Evolutionary conservation across 2,329 filamentous ascomycete species (phyloP).

Genomic region (Pseudopyrenochaeta lycopersici): DNA sequence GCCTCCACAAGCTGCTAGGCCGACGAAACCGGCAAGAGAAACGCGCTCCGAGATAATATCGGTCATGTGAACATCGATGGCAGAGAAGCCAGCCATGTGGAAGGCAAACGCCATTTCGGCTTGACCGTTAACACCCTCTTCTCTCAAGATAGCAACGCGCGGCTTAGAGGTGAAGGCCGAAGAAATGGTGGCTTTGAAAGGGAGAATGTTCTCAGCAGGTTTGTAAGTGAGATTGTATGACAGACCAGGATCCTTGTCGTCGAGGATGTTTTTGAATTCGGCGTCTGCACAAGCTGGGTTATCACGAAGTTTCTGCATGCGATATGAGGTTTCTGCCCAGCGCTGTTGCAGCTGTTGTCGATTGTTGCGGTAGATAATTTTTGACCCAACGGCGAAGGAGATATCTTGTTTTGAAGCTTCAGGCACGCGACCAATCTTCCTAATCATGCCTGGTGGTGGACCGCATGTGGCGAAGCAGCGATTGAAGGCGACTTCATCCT

Average conservation of each 20-base stretch:
- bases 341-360: slow-evolving; percentile 81
- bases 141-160: slow-evolving; percentile 88
- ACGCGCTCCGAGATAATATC: slow-evolving; percentile 82
- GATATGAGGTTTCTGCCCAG: slow-evolving; percentile 88
- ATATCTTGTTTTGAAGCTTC: slow-evolving; percentile 76
- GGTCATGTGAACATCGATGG: slow-evolving; percentile 96
- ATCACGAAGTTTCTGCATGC: slow-evolving; percentile 90
- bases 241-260: slow-evolving; percentile 82
- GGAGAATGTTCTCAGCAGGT: slow-evolving; percentile 78
- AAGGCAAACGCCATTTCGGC: slow-evolving; percentile 99
- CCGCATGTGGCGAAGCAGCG: slow-evolving; percentile 91
- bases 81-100: slow-evolving; percentile 86
- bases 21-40: slow-evolving; percentile 82
- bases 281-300: slow-evolving; percentile 86
- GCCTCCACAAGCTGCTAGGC: slow-evolving; percentile 92
- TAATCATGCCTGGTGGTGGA: slow-evolving; percentile 80
- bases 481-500: slow-evolving; percentile 84
- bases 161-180: slow-evolving; percentile 70
- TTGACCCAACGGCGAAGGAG: slow-evolving; percentile 75
- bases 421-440: slow-evolving; percentile 82
- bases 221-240: slow-evolving; percentile 84
- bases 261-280: slow-evolving; percentile 78
- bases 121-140: slow-evolving; percentile 94
- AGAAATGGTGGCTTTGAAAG: slow-evolving; percentile 70
- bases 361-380: slow-evolving; percentile 73